Base-by-base conservation (phyloP, 1,139 yeast genomes). In the Sugiyamaella novakii region DNA sequence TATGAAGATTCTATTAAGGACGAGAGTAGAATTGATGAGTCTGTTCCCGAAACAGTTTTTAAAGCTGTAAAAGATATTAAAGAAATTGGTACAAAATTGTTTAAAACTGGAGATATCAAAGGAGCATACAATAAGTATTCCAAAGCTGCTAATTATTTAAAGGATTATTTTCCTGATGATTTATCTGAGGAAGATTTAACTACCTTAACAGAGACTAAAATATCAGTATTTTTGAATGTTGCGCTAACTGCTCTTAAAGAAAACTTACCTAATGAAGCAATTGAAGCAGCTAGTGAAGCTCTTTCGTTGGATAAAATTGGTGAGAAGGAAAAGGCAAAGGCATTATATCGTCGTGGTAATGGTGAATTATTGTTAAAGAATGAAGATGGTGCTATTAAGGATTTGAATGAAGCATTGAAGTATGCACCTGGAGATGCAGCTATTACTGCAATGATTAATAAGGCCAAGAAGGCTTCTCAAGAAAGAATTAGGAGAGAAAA, bases 1-100 rank as follows among this genome's bases (percentile, higher is more conserved):
- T 88, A 83, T 64, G 96, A 87, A 64, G 91, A 83, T 43, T 74
- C 76, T n/a, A 72, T 89, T 53, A 81, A 78, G 35, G 95, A 87
- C 64, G 91, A 88, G 61, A 80, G 78, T 51, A 74, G 71, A 44
- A 79, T 87, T 37, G 85, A 87, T 60, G 59, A 76, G 21, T 72
- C 75, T 14, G 70, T 79, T 33, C 81, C 87, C 11, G 79, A 77
- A 36, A 72, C 84, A 6, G 94, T 87, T 5, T 75, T 84, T 59
- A 71, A 72, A 31, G 95, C 91, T 1, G 82, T 84, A 11, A 71
- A 72, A 34, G 70, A 70, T n/a, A 77, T 89, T 59, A 89, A 89
- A 67, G 82, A 78, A 5, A 79, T 87, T 55, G 97, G 96, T 39
- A 87, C 95, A 18, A 74, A 72, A 49, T 77, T 79, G 56, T 83